phyloP scores from a whole-genome alignment of 1,284 basidiomycete species.

The Neotropicomus parvogracilis region DNA sequence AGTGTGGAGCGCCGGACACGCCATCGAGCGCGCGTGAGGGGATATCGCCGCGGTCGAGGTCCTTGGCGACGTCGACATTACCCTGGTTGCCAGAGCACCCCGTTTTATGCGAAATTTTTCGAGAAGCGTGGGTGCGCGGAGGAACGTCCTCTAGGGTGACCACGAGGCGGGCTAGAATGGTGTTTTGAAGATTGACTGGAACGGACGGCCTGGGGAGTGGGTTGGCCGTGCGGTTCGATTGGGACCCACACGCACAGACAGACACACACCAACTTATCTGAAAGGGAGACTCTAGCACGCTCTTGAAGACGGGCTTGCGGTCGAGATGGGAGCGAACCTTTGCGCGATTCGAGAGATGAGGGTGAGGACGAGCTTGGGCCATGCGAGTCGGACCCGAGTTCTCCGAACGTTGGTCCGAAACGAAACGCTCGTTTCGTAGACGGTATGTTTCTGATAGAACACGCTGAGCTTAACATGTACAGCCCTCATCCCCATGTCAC shows the following conservation, averaged over 20 bases:
- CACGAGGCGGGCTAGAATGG: constrained; percentile 48
- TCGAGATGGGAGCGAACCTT: constrained; percentile 41
- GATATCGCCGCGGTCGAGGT: not conserved
- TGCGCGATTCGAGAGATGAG: constrained; percentile 57
- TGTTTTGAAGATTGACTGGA: constrained; percentile 60
- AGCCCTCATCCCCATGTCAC: constrained; percentile 7
- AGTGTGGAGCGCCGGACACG: constrained; percentile 33
- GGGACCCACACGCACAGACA: too few species aligned
- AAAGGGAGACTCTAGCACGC: constrained; percentile 69
- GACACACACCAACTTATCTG: constrained; percentile 58
- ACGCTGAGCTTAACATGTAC: not conserved
- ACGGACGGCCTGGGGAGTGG: constrained; percentile 54
- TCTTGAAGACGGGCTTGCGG: constrained; percentile 60
- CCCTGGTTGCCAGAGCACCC: not conserved
- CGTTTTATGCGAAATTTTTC: constrained; percentile 7
- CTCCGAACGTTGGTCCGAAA: too few species aligned
- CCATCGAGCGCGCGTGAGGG: not conserved
- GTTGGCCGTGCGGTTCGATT: constrained; percentile 3
- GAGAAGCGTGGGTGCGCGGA: constrained; percentile 9
- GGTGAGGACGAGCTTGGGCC: constrained; percentile 48
- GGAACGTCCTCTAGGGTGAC: constrained; percentile 39
- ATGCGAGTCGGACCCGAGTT: too few species aligned
- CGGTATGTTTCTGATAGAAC: too few species aligned
- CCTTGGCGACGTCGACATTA: constrained; percentile 5
- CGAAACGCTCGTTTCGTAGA: too few species aligned